Percentiles rank a stretch among this genome's conserved stretches.
Conservation (phyloP, 2,329 filamentous ascomycete species). For the Talaromyces sp. region DNA sequence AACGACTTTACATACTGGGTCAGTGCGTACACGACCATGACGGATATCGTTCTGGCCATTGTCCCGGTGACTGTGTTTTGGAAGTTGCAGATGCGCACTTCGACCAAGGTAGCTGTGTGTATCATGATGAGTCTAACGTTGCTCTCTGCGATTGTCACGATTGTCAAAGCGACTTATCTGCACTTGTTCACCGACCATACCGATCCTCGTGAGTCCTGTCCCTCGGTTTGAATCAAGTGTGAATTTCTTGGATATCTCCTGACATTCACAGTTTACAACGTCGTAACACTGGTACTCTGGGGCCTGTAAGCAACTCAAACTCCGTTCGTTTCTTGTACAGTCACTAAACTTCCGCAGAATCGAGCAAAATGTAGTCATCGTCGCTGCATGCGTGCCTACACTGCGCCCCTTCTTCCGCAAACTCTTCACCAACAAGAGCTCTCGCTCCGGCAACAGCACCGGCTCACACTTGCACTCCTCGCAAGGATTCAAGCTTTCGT, state of each 20-base stretch:
- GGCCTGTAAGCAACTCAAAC: conserved; percentile 20
- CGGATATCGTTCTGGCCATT: conserved; percentile 27
- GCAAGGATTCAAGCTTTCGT: background rate
- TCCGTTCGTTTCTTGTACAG: background rate
- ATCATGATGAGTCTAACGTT: conserved; percentile 30
- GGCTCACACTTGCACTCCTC: background rate
- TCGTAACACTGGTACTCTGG: conserved; percentile 23
- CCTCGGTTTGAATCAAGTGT: no score
- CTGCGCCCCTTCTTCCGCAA: conserved; percentile 28
- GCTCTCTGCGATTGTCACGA: conserved; percentile 27
- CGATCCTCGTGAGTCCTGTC: conserved; percentile 26
- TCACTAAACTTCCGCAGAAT: conserved; percentile 18
- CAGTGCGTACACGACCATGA: conserved; percentile 27
- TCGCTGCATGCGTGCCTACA: conserved; percentile 29
- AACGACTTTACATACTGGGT: conserved; percentile 27
- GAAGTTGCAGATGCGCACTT: conserved; percentile 26
- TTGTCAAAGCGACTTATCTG: conserved; percentile 29
- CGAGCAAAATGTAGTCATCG: conserved; percentile 31
- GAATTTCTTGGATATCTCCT: background rate
- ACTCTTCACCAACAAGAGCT: conserved; percentile 17
- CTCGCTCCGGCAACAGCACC: background rate
- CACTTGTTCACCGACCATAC: conserved; percentile 23
- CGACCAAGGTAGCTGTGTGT: conserved; percentile 26
- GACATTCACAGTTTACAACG: conserved; percentile 18
- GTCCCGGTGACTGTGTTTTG: conserved; percentile 27